phyloP scores from a whole-genome alignment of 1,139 yeast genomes.

The Hansenula sp. region DNA sequence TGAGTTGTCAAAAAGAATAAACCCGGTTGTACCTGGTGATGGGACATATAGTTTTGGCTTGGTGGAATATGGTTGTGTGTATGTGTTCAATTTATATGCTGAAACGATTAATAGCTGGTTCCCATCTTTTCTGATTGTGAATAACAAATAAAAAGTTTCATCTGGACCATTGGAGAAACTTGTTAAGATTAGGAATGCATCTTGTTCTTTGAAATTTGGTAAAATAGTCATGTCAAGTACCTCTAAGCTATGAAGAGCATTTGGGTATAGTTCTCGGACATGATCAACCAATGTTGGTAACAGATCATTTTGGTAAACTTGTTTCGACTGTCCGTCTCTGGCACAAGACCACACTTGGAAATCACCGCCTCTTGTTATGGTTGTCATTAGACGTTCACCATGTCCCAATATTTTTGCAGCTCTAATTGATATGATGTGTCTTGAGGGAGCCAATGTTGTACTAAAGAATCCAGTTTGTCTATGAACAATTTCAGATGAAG shows the following conservation, averaged over 20 bases:
- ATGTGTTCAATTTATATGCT: conserved; percentile 51
- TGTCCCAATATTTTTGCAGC: conserved; percentile 51
- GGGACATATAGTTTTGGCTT: conserved; percentile 58
- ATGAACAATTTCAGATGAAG: conserved; percentile 22
- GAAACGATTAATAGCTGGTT: conserved; percentile 57
- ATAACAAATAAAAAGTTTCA: conserved; percentile 43
- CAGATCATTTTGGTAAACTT: conserved; percentile 32
- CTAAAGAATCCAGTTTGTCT: conserved; percentile 30
- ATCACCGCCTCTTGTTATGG: conserved; percentile 38
- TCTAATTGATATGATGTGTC: conserved; percentile 58
- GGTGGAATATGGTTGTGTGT: conserved; percentile 26
- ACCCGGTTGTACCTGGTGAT: conserved; percentile 57
- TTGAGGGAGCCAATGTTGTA: conserved; percentile 21
- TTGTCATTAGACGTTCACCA: conserved; percentile 43
- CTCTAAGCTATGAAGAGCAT: conserved; percentile 33
- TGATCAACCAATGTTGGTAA: conserved; percentile 33
- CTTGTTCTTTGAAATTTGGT: conserved; percentile 26
- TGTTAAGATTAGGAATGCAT: conserved; percentile 48
- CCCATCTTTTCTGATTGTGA: conserved; percentile 50
- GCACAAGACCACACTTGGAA: conserved; percentile 45
- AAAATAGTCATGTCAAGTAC: conserved; percentile 52
- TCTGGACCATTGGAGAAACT: conserved; percentile 30
- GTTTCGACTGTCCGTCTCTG: conserved; percentile 37
- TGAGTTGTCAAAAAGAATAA: conserved; percentile 56
- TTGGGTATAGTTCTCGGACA: conserved; percentile 39